These are phyloP conservation scores for Verticillium longisporum DNA, from an alignment of 2,329 filamentous ascomycete genomes.

Conservation along the genomic window DNA sequence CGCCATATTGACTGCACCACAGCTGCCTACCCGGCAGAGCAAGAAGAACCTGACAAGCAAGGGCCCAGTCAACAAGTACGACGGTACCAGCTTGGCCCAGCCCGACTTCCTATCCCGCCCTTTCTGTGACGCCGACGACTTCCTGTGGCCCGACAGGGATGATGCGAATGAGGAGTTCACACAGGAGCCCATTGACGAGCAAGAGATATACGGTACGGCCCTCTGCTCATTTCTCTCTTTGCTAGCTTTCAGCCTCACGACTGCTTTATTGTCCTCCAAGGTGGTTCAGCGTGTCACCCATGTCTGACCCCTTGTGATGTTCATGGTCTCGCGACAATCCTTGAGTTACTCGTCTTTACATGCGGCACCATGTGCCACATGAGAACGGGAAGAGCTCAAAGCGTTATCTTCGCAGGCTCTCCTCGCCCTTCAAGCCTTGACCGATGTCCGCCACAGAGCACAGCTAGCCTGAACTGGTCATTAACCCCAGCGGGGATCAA, in stretches of 20 bases:
- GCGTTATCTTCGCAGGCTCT: background rate
- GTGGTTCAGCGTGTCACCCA: background rate
- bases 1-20: constrained; percentile 79
- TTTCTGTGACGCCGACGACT: constrained; percentile 25
- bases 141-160: constrained; percentile 25
- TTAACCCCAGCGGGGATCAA: constrained; percentile 1
- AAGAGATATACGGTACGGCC: constrained; percentile 82
- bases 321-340: background rate
- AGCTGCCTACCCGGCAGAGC: constrained; percentile 73
- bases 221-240: background rate
- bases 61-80: constrained; percentile 40
- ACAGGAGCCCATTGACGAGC: constrained; percentile 85
- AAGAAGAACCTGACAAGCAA: constrained; percentile 38
- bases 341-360: background rate
- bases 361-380: background rate
- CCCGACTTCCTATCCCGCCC: constrained; percentile 34
- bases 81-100: constrained; percentile 37
- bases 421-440: background rate
- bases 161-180: constrained; percentile 50
- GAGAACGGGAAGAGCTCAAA: background rate
- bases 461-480: background rate
- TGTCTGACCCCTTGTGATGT: background rate
- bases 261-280: background rate
- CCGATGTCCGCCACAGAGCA: background rate
- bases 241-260: background rate